Evolutionary conservation across 768 basidiomycete species (phyloP).

Genomic region (Collybiopsis confluens): DNA sequence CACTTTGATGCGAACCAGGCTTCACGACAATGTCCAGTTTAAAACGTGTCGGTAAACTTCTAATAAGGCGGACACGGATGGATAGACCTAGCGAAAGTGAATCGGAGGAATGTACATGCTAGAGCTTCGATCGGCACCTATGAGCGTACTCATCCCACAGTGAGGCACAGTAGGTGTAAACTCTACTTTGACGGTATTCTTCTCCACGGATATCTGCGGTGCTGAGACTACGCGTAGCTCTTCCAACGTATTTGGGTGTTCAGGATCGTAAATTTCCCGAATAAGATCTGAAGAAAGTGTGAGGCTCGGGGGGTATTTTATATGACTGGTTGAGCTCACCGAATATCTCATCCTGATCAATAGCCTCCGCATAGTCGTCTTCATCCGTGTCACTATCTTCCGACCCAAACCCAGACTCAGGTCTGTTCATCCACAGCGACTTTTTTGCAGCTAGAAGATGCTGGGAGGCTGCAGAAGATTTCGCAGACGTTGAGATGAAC

Average conservation of each 20-base stretch:
- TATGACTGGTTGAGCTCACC: constrained; percentile 54
- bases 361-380: constrained; percentile 53
- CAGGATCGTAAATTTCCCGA: constrained; percentile 89
- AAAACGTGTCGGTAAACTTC: constrained; percentile 88
- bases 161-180: constrained; percentile 98
- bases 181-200: constrained; percentile 78
- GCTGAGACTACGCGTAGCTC: constrained; percentile 93
- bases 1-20: constrained; percentile 95
- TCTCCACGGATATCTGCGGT: constrained; percentile 62
- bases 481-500: constrained; percentile 50
- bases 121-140: too few relatives aligned
- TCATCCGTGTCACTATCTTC: constrained; percentile 28
- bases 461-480: constrained; percentile 28
- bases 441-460: constrained; percentile 35
- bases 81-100: constrained; percentile 80
- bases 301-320: background rate
- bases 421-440: constrained; percentile 62
- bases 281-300: constrained; percentile 77
- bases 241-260: constrained; percentile 91
- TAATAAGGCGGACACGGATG: constrained; percentile 86
- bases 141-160: constrained; percentile 95
- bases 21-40: constrained; percentile 93
- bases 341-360: constrained; percentile 91
- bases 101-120: too few relatives aligned
- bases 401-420: constrained; percentile 32